Percentiles rank a stretch among this genome's conserved stretches.
Conservation (phyloP, 441 rosid species). For the Euphorbia corollata region DNA sequence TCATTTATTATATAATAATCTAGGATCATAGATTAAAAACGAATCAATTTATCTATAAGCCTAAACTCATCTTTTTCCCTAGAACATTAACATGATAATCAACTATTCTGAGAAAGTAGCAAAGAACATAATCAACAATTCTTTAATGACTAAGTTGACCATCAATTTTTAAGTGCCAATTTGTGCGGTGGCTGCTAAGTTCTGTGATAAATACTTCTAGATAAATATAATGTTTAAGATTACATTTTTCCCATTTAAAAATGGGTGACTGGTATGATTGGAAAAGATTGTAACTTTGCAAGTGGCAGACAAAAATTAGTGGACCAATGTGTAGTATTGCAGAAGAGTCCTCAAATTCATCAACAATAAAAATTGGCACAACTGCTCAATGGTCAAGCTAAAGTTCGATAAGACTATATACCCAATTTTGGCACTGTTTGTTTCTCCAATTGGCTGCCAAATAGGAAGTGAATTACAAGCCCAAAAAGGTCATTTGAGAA, state of each 20-base stretch:
- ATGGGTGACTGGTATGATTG: conserved; percentile 9
- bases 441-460: not conserved
- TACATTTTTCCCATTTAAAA: not conserved
- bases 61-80: not conserved
- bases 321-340: conserved; percentile 3
- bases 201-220: not conserved
- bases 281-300: conserved; percentile 10
- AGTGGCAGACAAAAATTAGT: conserved; percentile 19
- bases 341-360: not conserved
- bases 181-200: conserved; percentile 1
- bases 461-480: not conserved
- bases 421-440: not conserved
- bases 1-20: not conserved
- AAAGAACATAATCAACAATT: conserved; percentile 1
- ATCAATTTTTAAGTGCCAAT: not conserved
- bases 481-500: not conserved
- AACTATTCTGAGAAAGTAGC: not conserved
- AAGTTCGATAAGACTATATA: not conserved
- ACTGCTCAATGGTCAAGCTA: conserved; percentile 11
- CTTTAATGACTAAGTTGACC: not conserved
- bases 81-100: not conserved
- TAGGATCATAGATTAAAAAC: not conserved
- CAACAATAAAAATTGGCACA: not conserved
- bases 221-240: not conserved
- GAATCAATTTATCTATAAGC: not conserved